phyloP scores from a whole-genome alignment of 495 filamentous ascomycete genomes.

The Aspergillus olivimuriae region DNA sequence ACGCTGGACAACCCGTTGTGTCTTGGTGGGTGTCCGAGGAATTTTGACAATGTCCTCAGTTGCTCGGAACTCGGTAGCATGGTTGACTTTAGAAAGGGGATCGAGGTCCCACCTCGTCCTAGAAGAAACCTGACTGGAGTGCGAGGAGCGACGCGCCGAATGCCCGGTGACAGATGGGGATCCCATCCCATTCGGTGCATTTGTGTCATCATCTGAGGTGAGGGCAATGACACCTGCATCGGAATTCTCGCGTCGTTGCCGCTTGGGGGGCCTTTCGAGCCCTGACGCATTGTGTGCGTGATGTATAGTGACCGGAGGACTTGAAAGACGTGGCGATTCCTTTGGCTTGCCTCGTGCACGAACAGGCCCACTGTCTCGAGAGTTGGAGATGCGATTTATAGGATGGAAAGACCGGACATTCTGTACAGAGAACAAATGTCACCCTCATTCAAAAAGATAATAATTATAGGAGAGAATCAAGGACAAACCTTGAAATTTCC shows the following conservation, averaged over 20 bases:
- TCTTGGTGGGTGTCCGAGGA: conserved; percentile 1
- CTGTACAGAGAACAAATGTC: conserved; percentile 1
- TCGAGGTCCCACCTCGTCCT: conserved; percentile 14
- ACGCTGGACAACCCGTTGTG: conserved; percentile 1
- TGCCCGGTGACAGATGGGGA: conserved; percentile 8
- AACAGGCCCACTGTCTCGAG: conserved; percentile 34
- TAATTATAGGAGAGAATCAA: too few species aligned
- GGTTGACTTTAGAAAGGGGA: not conserved
- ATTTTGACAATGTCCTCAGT: conserved; percentile 16
- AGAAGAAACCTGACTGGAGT: conserved; percentile 14
- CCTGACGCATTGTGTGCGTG: too few species aligned
- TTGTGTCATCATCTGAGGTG: conserved; percentile 11
- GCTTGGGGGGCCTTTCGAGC: conserved; percentile 24
- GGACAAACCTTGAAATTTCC: too few species aligned
- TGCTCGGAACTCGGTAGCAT: conserved; percentile 15
- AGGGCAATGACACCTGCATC: conserved; percentile 4
- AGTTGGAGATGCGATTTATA: conserved; percentile 25
- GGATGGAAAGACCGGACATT: conserved; percentile 18
- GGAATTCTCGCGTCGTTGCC: conserved; percentile 20
- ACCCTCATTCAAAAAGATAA: too few species aligned
- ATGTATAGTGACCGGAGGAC: too few species aligned
- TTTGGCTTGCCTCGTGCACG: conserved; percentile 25
- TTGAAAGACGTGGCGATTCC: not conserved
- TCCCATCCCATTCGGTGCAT: conserved; percentile 6
- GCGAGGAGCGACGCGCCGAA: conserved; percentile 14